Evolutionary conservation across 192 early-diverging fungal genomes (phyloP), one percentile per base, ranked within the genome.

Genomic region (Umbelopsis isabellina): DNA sequence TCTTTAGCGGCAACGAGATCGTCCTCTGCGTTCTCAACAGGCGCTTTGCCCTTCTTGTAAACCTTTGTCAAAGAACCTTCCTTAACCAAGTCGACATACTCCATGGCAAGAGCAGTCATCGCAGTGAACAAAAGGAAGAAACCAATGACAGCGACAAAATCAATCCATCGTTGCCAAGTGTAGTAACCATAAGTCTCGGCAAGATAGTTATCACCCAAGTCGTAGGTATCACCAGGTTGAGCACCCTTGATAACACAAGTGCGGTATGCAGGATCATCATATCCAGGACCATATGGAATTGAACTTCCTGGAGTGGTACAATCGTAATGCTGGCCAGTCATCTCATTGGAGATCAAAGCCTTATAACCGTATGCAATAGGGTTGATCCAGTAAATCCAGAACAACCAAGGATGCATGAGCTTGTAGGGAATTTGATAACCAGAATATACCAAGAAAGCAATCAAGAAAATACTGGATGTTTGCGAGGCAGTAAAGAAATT

Each of bases 301-400:
- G 69, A 67, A 48, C 69, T 71, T 37, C 70, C 71, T 12, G 35
- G 12, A 49, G 30, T n/a, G 1, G 22, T 25, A 41, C 21, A 72
- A 68, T 41, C 16, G 22, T 45, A 64, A 58, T 53, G 35, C 22
- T 53, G 69, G 8, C 73, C 73, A 23, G 69, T 74, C 23, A 91
- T 89, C 79, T 93, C 92, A 72, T 91, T 93, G 49, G 82, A 81
- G 78, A 91, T 75, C 25, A 93, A 79, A 23, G 87, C 85, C 72
- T 86, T 86, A 78, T 87, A 88, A 20, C 88, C 90, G 71, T 92
- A 93, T 0, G 85, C 85, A 52, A 92, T 78, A 20, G 90, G 90
- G 65, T 91, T 91, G 67, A 92, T 89, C 83, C 84, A 91, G 79
- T 82, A 87, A 67, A 91, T 86, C 82, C 49, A 85, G 21, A 80